Percentiles rank a stretch among this genome's conserved stretches.
phyloP scores from a whole-genome alignment of 106 monocot genomes.

The Apostasia shenzhenica region DNA sequence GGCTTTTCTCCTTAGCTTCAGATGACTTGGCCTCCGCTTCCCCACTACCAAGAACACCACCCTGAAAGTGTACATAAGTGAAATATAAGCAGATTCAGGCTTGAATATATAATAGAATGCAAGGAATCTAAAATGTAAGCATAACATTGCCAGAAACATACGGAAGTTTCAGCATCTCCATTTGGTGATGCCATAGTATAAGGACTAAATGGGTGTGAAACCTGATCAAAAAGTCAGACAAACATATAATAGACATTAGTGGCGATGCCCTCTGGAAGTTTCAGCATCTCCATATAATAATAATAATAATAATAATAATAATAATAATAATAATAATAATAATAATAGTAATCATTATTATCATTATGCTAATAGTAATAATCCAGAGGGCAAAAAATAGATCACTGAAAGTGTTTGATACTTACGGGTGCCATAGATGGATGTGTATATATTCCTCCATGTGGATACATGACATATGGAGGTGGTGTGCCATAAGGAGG shows the following conservation, averaged over 20 bases:
- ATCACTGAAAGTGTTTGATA: not conserved
- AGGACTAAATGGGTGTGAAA: constrained; percentile 53
- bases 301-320: too few species aligned
- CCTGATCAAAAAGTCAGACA: constrained; percentile 20
- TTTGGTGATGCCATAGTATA: constrained; percentile 43
- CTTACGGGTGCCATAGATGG: constrained; percentile 79
- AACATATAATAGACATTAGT: not conserved
- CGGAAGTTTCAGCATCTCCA: constrained; percentile 46
- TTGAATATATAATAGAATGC: not conserved
- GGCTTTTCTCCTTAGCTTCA: constrained; percentile 61
- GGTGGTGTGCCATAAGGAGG: constrained; percentile 80
- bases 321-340: too few species aligned
- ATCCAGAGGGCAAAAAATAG: too few species aligned
- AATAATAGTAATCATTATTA: too few species aligned
- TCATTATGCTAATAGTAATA: too few species aligned
- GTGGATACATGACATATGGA: constrained; percentile 87
- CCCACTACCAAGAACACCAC: constrained; percentile 23
- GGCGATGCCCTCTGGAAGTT: too few species aligned
- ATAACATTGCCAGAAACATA: constrained; percentile 18
- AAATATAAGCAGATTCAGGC: not conserved
- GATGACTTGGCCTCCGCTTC: constrained; percentile 49
- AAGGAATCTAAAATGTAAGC: not conserved
- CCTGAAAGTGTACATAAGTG: constrained; percentile 22
- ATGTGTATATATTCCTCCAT: constrained; percentile 73
- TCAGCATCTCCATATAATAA: too few species aligned